Conservation (phyloP, 2,329 filamentous ascomycete species). For the Alternaria gaisen region DNA sequence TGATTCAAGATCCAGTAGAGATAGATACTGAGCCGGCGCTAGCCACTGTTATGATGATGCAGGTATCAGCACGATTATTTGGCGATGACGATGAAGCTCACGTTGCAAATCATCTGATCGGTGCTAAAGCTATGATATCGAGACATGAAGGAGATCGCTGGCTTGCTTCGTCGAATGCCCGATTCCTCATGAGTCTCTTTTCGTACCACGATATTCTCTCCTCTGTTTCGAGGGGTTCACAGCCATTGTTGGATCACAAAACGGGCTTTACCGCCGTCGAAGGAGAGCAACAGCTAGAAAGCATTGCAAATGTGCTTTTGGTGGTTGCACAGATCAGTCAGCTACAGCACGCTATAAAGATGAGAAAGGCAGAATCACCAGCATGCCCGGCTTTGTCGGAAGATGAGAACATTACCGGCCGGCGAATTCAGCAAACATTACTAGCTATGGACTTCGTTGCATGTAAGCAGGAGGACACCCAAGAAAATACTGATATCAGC, state of each 20-base stretch:
- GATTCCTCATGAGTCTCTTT: conserved; percentile 42
- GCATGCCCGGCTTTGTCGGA: conserved; percentile 22
- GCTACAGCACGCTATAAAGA: conserved; percentile 33
- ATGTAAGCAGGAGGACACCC: not conserved
- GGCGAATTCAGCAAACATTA: conserved; percentile 29
- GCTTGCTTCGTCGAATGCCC: conserved; percentile 29
- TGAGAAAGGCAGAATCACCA: conserved; percentile 10
- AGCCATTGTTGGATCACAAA: conserved; percentile 34
- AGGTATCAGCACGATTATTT: conserved; percentile 41
- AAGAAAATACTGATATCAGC: conserved; percentile 23
- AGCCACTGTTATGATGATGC: conserved; percentile 48
- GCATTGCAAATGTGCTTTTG: conserved; percentile 38
- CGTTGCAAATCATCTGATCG: conserved; percentile 42
- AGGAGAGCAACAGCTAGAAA: conserved; percentile 30
- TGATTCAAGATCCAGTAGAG: conserved; percentile 35
- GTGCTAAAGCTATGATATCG: conserved; percentile 44
- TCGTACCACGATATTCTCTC: conserved; percentile 47
- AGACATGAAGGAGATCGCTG: conserved; percentile 17
- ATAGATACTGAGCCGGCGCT: conserved; percentile 33
- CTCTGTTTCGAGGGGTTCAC: conserved; percentile 38
- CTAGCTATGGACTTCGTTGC: conserved; percentile 26
- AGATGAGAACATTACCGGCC: conserved; percentile 28
- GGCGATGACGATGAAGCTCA: conserved; percentile 32
- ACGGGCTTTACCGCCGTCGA: conserved; percentile 36
- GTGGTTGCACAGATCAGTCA: conserved; percentile 40